Base-by-base conservation (phyloP, 2,329 filamentous ascomycete species). In the Kalmusia sp. region DNA sequence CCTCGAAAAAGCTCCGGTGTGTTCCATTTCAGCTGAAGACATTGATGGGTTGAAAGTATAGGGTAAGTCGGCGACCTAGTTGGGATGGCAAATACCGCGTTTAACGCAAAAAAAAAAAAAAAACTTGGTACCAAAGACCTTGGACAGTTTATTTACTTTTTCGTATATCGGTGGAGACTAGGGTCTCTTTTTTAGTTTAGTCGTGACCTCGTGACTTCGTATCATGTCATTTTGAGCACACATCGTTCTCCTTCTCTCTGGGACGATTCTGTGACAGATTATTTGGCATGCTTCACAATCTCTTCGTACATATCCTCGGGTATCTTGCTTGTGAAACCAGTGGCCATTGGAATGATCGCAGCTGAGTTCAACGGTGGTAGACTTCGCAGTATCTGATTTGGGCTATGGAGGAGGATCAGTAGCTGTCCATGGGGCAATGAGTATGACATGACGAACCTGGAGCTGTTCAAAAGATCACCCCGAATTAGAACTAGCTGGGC, bases 401-500 rank as follows among this genome's bases (percentile, higher is more conserved):
- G 95, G 67, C 95, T 98, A 64, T 25, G 9, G 14, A 38, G 2
- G 35, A 28, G 27, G n/a, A 19, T 61, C 15, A 69, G 66, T 76
- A 22, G 25, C 15, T 25, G 25, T 15, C 12, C n/a, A 22, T 8
- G 40, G 8, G 7, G 14, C 2, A 15, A 3, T n/a, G 12, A 8
- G 21, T 12, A 33, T 7, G 12, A 8, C 3, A 21, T 30, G 7
- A 51, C 81, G 61, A 79, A 96, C 93, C 90, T 96, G 6, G 89
- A 84, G 52, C 90, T 96, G 52, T 87, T 87, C 63, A 99, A 78
- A 48, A 99, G 87, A 56, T 91, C 87, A 51, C 93, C 89, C 54
- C 93, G 83, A 77, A 97, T 91, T 66, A 96, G 84, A 43, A 97
- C 88, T 47, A 99, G 80, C 76, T 99, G 95, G 12, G 93, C 93